Evolutionary conservation across 2,329 filamentous ascomycete species (phyloP), one percentile per base, ranked within the genome.

Genomic region (Didymosphaeria variabile): DNA sequence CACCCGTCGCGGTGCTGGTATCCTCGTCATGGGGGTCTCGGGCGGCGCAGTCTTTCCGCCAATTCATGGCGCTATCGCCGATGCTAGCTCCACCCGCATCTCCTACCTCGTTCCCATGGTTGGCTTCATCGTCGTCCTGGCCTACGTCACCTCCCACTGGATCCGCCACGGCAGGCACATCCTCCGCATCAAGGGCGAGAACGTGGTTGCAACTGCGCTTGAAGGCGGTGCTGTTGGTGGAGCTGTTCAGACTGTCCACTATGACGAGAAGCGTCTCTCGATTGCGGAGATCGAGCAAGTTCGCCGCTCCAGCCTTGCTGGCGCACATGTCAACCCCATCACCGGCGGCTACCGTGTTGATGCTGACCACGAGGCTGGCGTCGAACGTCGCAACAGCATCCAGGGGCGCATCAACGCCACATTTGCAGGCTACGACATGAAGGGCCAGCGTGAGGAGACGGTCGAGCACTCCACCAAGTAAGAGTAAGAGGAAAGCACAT

Each of bases 51-150:
- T 70, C 13, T 70, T 74, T 57, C 70, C 70, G 2, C 70, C 70
- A 8, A 70, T 72, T 45, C 60, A 71, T 3, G 73, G 73, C n/a
- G 69, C 67, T 0, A 70, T 74, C 1, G 72, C 68, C 1, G 71
- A 74, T 50, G 59, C 64, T 6, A 58, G 57, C 2, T 71, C 67
- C 42, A 71, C 68, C 0, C 57, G 68, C 10, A 62, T 70, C 34
- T 72, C 72, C 19, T 74, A 74, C 69, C 56, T 62, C 17, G 71
- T 76, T 3, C 73, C 73, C 12, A 58, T 74, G 15, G 70, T 62
- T 1, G 70, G 71, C 10, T 76, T 74, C 59, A 19, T 73, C 26
- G 57, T 75, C 31, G 52, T 55, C 17, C 7, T 55, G 8, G 52
- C n/a, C 26, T 55, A 55, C 29, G 36, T 40, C 29, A 32, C 52